A percentile compares a stretch with the other conserved stretches of the same genome.
Evolutionary conservation across 805 yeast species (phyloP).

Genomic region (Saturnispora quitensis): DNA sequence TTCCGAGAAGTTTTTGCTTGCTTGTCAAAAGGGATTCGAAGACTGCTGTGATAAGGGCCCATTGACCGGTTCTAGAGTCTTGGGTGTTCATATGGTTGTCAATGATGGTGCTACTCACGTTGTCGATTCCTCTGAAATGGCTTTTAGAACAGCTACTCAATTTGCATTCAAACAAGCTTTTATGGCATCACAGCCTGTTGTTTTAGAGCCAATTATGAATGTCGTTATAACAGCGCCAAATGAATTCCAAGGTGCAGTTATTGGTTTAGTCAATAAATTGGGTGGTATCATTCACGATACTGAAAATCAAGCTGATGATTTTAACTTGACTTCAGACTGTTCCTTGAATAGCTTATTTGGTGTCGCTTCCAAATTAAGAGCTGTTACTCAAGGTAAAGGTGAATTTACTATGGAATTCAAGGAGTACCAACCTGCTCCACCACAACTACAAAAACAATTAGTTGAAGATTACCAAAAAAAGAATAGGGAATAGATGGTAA

Average conservation of each 20-base stretch:
- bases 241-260: slow-evolving; percentile 91
- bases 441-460: slow-evolving; percentile 83
- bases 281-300: slow-evolving; percentile 91
- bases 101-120: slow-evolving; percentile 97
- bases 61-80: slow-evolving; percentile 84
- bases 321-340: slow-evolving; percentile 88
- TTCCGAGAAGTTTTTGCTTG: slow-evolving; percentile 87
- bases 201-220: slow-evolving; percentile 93
- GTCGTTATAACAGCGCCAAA: slow-evolving; percentile 89
- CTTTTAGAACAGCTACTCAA: slow-evolving; percentile 87
- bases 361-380: slow-evolving; percentile 89
- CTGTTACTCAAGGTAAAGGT: slow-evolving; percentile 97
- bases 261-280: slow-evolving; percentile 84
- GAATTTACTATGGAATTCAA: slow-evolving; percentile 94
- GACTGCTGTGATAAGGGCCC: slow-evolving; percentile 96
- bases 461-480: slow-evolving; percentile 73
- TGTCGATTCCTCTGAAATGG: slow-evolving; percentile 93
- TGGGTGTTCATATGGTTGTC: slow-evolving; percentile 87
- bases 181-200: slow-evolving; percentile 71
- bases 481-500: slow-evolving; percentile 22
- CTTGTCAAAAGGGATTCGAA: slow-evolving; percentile 92
- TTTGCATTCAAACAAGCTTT: slow-evolving; percentile 92
- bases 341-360: slow-evolving; percentile 96
- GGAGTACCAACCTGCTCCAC: slow-evolving; percentile 83
- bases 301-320: slow-evolving; percentile 89